phyloP scores from a whole-genome alignment of 1,139 yeast species.

The Candida sp. region DNA sequence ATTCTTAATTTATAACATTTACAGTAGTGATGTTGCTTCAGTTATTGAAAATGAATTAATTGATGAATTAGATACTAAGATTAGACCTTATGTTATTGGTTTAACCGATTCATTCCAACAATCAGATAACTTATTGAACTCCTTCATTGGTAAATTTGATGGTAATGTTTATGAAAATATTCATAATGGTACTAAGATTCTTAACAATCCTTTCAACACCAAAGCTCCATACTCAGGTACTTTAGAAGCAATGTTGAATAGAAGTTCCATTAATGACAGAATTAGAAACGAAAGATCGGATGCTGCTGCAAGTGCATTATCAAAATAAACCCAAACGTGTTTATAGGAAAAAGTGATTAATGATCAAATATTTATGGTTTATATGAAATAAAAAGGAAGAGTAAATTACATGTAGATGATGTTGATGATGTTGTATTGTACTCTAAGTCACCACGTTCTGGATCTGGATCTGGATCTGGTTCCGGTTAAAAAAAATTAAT shows the following conservation, averaged over 20 bases:
- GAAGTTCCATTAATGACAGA: conserved; percentile 35
- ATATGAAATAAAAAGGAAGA: neutral
- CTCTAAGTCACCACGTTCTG: too few species aligned
- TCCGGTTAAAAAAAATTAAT: too few species aligned
- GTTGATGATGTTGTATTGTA: too few species aligned
- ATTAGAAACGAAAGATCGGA: conserved; percentile 34
- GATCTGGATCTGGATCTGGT: too few species aligned
- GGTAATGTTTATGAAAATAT: conserved; percentile 48
- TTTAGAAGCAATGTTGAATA: conserved; percentile 34
- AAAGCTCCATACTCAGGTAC: conserved; percentile 41
- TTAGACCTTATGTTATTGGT: conserved; percentile 44
- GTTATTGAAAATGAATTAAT: conserved; percentile 28
- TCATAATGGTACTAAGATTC: conserved; percentile 33
- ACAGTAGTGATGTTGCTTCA: conserved; percentile 31
- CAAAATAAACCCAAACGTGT: conserved; percentile 1
- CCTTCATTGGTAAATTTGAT: conserved; percentile 41
- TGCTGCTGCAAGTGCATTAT: conserved; percentile 9
- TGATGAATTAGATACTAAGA: conserved; percentile 31
- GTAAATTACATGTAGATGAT: too few species aligned
- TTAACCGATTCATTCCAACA: conserved; percentile 49
- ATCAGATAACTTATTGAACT: conserved; percentile 42
- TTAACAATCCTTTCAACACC: conserved; percentile 31
- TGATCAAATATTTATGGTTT: neutral
- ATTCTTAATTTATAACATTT: conserved; percentile 35
- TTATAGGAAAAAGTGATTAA: neutral